These are phyloP conservation scores for Boletus huronensis DNA, from an alignment of 768 basidiomycete genomes.

Conservation along the genomic window DNA sequence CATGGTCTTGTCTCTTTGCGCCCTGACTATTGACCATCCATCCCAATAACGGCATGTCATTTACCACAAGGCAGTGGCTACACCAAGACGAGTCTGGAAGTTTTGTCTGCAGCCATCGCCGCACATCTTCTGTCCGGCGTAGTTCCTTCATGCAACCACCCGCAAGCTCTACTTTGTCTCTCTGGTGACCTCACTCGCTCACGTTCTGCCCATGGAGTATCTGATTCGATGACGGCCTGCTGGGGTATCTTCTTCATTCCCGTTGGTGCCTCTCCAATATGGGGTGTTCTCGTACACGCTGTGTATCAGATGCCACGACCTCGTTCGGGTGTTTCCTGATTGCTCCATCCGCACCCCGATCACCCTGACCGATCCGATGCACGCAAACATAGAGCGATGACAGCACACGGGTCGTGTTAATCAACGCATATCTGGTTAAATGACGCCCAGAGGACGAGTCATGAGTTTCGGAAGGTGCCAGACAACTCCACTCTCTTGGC, in stretches of 20 bases:
- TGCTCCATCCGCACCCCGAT: background rate
- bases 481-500: background rate
- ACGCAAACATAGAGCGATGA: too few species aligned
- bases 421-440: background rate
- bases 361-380: background rate
- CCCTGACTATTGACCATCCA: background rate
- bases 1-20: background rate
- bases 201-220: background rate
- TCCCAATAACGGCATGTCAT: background rate
- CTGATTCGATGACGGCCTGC: background rate
- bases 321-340: background rate
- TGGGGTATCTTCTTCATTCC: background rate
- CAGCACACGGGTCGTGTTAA: background rate
- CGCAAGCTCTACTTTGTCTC: background rate
- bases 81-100: background rate
- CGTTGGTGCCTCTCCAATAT: too few species aligned
- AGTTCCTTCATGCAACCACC: background rate
- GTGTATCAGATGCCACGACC: background rate
- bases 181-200: background rate
- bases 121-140: background rate
- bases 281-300: background rate
- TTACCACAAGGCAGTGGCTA: background rate
- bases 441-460: background rate
- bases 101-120: background rate
- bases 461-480: background rate